These are phyloP conservation scores for Solanum medicagineum DNA, from an alignment of 257 asterid species.

Conservation along the genomic window DNA sequence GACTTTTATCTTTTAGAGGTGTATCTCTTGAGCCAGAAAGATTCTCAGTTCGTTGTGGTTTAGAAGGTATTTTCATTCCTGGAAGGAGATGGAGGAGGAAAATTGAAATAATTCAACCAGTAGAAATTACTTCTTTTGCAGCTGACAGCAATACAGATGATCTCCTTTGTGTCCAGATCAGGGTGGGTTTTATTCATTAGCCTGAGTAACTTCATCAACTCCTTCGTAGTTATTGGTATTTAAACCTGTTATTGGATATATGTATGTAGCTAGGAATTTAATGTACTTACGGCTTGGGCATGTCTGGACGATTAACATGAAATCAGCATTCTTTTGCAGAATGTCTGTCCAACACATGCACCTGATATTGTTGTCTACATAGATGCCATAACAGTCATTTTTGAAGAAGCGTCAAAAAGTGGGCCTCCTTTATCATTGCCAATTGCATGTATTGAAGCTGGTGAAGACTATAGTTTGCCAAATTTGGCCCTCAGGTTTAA, in stretches of 20 bases:
- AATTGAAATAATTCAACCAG: conserved; percentile 84
- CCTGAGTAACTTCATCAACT: background rate
- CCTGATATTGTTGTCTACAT: conserved; percentile 67
- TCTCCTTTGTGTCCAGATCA: conserved; percentile 84
- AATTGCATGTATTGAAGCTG: conserved; percentile 87
- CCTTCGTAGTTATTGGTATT: background rate
- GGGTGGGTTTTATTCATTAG: conserved; percentile 33
- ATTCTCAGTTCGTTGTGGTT: conserved; percentile 89
- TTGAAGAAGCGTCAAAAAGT: conserved; percentile 84
- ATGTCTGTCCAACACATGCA: conserved; percentile 64
- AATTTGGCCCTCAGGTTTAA: conserved; percentile 85
- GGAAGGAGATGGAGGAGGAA: conserved; percentile 97
- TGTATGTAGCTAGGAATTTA: background rate
- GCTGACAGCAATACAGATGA: conserved; percentile 90
- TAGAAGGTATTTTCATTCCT: conserved; percentile 92
- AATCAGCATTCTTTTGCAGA: conserved; percentile 45
- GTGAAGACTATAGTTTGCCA: conserved; percentile 64
- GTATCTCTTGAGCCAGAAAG: conserved; percentile 87
- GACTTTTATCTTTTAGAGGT: conserved; percentile 84
- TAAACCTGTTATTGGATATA: background rate
- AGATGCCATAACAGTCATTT: conserved; percentile 78
- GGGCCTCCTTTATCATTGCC: conserved; percentile 71
- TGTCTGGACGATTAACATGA: background rate
- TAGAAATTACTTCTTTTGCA: conserved; percentile 66
- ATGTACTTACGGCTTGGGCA: background rate